Percentiles rank a stretch among this genome's conserved stretches.
phyloP scores from a whole-genome alignment of 257 asterid species.

The Solanum chmielewskii region DNA sequence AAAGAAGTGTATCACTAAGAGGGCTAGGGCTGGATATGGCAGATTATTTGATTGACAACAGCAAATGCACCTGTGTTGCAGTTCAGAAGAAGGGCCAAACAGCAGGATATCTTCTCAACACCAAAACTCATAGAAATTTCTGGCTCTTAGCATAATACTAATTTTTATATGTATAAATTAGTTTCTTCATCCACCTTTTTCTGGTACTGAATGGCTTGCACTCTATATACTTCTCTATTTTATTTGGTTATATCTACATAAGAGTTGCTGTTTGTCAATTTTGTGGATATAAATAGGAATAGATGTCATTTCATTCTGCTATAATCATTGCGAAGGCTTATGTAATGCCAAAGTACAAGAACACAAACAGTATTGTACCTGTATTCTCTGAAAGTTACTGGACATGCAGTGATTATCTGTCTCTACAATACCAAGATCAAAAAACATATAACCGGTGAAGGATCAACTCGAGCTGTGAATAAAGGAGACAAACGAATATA shows the following conservation, averaged over 20 bases:
- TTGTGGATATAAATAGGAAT: neutral
- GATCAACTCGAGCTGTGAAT: neutral
- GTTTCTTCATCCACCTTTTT: neutral
- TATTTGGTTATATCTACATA: neutral
- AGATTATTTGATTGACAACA: conserved; percentile 54
- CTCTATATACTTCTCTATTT: neutral
- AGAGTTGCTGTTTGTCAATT: neutral
- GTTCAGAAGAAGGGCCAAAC: conserved; percentile 67
- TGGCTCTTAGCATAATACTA: conserved; percentile 60
- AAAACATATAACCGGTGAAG: neutral
- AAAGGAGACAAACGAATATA: neutral
- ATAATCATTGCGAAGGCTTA: neutral
- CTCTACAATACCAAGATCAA: neutral
- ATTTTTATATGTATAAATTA: neutral
- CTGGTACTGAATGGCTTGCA: neutral
- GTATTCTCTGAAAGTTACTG: neutral
- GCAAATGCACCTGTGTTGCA: conserved; percentile 72
- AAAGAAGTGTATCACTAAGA: conserved; percentile 36
- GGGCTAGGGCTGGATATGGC: conserved; percentile 57
- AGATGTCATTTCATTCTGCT: neutral
- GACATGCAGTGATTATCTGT: neutral
- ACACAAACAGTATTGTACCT: neutral
- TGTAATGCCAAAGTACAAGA: neutral
- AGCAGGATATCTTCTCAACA: conserved; percentile 65
- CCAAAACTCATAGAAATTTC: conserved; percentile 61